These are phyloP conservation scores for Arabidopsis hybrid DNA, from an alignment of 441 rosid species.

Conservation along the genomic window DNA sequence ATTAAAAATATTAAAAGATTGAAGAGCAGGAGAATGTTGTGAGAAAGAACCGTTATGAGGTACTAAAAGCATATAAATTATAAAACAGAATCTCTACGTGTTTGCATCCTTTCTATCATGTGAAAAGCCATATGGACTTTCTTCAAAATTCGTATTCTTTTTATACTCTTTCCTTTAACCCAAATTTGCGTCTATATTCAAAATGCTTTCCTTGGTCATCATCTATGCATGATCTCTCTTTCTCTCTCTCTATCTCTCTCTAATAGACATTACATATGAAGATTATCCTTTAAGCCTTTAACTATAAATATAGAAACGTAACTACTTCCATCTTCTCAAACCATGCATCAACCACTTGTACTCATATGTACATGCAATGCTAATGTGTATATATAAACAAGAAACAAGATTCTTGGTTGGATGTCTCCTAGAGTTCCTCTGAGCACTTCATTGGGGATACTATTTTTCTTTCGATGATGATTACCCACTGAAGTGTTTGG, in stretches of 20 bases:
- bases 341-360: constrained; percentile 4
- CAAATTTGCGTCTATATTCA: constrained; percentile 40
- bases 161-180: constrained; percentile 26
- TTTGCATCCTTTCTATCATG: constrained; percentile 29
- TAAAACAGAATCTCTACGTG: constrained; percentile 30
- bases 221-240: neutral
- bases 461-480: neutral
- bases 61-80: constrained; percentile 1
- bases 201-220: constrained; percentile 22
- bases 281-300: neutral
- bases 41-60: constrained; percentile 16
- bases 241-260: neutral
- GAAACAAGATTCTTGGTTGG: constrained; percentile 3
- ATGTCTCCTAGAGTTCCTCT: constrained; percentile 47
- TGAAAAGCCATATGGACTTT: constrained; percentile 35
- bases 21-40: constrained; percentile 1
- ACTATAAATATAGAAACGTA: constrained; percentile 12
- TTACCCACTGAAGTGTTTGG: constrained; percentile 47
- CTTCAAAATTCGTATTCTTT: constrained; percentile 28
- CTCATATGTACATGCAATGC: constrained; percentile 1
- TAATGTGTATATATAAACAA: neutral
- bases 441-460: constrained; percentile 38
- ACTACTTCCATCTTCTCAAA: constrained; percentile 26
- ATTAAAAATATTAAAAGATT: neutral
- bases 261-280: neutral